A percentile compares a stretch with the other conserved stretches of the same genome.
Evolutionary conservation across 2,329 filamentous ascomycete species (phyloP).

Genomic region (Bipolaris bicolor): DNA sequence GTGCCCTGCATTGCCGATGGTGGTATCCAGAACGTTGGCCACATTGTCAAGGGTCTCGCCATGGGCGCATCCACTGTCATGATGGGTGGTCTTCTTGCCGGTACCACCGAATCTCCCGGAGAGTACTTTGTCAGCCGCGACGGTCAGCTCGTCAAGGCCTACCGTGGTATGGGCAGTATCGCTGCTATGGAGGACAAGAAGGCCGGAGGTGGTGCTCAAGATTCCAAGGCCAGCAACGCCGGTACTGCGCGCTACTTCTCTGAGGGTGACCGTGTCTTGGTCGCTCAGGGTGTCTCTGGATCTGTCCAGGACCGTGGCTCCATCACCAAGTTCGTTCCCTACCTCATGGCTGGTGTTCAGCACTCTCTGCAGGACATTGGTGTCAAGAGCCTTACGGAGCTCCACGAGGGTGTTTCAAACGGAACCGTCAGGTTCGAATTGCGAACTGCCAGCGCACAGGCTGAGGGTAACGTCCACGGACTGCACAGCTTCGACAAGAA

Average conservation of each 20-base stretch:
- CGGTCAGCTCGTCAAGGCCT: constrained; percentile 98
- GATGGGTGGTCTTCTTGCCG: constrained; percentile 98
- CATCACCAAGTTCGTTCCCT: constrained; percentile 93
- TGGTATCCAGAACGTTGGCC: constrained; percentile 96
- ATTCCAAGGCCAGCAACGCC: constrained; percentile 78
- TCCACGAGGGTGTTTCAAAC: constrained; percentile 75
- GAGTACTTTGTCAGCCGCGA: constrained; percentile 96
- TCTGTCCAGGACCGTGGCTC: constrained; percentile 82
- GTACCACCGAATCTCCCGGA: constrained; percentile 95
- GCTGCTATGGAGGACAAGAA: constrained; percentile 99
- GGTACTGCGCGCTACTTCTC: constrained; percentile 98
- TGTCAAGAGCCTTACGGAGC: constrained; percentile 75
- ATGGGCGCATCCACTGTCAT: constrained; percentile 95
- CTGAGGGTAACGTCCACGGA: constrained; percentile 93
- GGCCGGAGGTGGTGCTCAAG: constrained; percentile 74
- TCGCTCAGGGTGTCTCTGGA: constrained; percentile 95
- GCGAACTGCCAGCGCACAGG: constrained; percentile 89
- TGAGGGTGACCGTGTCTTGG: constrained; percentile 90
- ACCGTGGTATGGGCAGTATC: constrained; percentile 98
- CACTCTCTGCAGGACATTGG: constrained; percentile 97
- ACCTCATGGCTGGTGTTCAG: constrained; percentile 93
- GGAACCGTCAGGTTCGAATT: constrained; percentile 91
- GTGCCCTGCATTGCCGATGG: constrained; percentile 98
- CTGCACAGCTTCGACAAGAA: constrained; percentile 99
- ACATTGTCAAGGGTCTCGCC: constrained; percentile 97